These are phyloP conservation scores for Stephanodiscus minutulus DNA, from an alignment of 108 stramenopile genomes.

Conservation along the genomic window DNA sequence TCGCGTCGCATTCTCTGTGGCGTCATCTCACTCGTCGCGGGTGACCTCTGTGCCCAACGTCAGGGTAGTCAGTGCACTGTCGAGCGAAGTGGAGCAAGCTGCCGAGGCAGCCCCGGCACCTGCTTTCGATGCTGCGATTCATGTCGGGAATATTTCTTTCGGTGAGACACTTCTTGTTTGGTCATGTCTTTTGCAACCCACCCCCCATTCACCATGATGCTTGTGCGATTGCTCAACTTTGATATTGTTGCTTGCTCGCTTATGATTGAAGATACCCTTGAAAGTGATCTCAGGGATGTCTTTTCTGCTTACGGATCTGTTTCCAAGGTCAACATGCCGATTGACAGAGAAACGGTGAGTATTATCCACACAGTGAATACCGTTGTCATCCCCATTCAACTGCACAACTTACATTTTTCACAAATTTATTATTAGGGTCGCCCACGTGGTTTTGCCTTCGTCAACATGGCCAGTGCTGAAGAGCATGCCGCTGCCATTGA, in stretches of 20 bases:
- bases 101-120: conserved; percentile 11
- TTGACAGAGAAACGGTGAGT: conserved; percentile 66
- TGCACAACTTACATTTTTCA: conserved; percentile 26
- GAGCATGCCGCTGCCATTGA: conserved; percentile 63
- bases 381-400: not conserved
- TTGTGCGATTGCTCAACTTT: too few relatives aligned
- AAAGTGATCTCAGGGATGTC: conserved; percentile 64
- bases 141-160: conserved; percentile 53
- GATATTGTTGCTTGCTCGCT: not conserved
- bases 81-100: conserved; percentile 34
- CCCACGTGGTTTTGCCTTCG: conserved; percentile 87
- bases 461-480: conserved; percentile 74
- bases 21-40: not conserved
- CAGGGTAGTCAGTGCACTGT: conserved; percentile 17
- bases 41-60: conserved; percentile 8
- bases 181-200: not conserved
- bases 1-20: conserved; percentile 8
- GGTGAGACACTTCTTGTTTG: conserved; percentile 13
- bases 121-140: conserved; percentile 38
- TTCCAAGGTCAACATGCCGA: conserved; percentile 82
- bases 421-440: conserved; percentile 10
- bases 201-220: not conserved
- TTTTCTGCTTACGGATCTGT: conserved; percentile 83
- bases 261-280: conserved; percentile 56
- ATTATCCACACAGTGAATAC: not conserved